Evolutionary conservation across 164 flowering plant genomes (phyloP).

Genomic region (Brasenia schreberi): DNA sequence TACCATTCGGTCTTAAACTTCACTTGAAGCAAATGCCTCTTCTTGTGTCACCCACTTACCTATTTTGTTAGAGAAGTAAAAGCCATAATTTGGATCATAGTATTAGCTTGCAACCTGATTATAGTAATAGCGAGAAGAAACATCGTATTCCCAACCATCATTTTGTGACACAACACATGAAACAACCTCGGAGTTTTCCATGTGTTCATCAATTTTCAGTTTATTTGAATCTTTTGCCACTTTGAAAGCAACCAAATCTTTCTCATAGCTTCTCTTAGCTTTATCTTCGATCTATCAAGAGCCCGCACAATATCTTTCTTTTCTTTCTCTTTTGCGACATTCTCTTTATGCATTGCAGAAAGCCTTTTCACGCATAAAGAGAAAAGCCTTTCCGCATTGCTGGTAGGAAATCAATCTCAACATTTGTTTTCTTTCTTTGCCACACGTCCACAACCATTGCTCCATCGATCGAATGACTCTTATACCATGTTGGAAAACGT

Average conservation of each 20-base stretch:
- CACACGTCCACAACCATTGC: too few species aligned
- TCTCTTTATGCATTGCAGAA: too few species aligned
- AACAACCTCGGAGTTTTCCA: too few species aligned
- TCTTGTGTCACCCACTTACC: slow-evolving; percentile 86
- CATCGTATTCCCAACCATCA: slow-evolving; percentile 52
- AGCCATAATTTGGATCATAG: slow-evolving; percentile 80
- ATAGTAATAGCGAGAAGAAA: slow-evolving; percentile 64
- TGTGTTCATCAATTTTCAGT: not conserved
- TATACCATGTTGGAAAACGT: too few species aligned
- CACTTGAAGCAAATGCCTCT: slow-evolving; percentile 47
- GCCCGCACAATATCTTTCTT: too few species aligned
- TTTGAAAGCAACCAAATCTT: slow-evolving; percentile 51
- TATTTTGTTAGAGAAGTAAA: slow-evolving; percentile 64
- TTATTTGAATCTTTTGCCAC: slow-evolving; percentile 43
- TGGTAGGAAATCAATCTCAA: too few species aligned
- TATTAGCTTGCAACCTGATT: slow-evolving; percentile 39
- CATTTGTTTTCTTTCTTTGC: too few species aligned
- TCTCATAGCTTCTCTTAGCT: slow-evolving; percentile 90
- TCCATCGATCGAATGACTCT: too few species aligned
- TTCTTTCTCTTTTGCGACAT: too few species aligned
- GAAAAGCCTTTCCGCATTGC: too few species aligned
- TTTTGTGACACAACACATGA: not conserved
- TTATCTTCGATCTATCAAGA: too few species aligned
- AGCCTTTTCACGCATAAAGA: too few species aligned
- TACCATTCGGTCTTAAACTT: slow-evolving; percentile 7